phyloP scores from a whole-genome alignment of 73 alveolate genomes.

The Tetrahymena malaccensis region DNA sequence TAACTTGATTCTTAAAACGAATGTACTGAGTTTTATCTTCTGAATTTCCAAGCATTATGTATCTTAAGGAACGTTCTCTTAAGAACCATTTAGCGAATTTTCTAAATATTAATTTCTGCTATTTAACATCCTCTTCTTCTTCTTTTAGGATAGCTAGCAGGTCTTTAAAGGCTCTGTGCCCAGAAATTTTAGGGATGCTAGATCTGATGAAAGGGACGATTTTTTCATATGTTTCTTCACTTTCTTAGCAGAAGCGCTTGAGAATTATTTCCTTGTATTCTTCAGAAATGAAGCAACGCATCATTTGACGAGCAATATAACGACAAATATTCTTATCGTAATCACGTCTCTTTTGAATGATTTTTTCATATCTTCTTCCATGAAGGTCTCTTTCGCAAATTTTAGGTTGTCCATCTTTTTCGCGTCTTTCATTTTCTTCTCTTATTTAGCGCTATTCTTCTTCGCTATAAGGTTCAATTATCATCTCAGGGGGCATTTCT shows the following conservation, averaged over 20 bases:
- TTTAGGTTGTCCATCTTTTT: background rate
- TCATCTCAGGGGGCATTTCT: background rate
- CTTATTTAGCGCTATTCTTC: background rate
- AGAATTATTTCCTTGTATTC: background rate
- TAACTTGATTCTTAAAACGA: background rate
- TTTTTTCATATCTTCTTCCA: background rate
- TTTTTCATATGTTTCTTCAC: background rate
- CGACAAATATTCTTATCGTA: background rate
- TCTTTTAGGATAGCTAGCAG: background rate
- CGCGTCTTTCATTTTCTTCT: background rate
- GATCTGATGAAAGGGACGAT: background rate
- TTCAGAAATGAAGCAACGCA: background rate
- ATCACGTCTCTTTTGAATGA: background rate
- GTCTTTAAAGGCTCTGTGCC: background rate
- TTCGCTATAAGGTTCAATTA: background rate
- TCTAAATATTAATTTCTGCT: background rate
- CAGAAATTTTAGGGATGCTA: background rate
- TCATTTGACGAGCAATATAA: background rate
- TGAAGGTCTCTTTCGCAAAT: background rate
- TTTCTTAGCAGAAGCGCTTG: background rate
- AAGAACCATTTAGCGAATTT: background rate
- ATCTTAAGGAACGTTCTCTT: background rate
- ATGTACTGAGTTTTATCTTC: background rate
- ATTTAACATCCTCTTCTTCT: background rate
- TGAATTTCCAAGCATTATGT: background rate